A percentile compares a stretch with the other conserved stretches of the same genome.
These are phyloP conservation scores for Globisporangium splendens DNA, from an alignment of 352 stramenopile species.

Conservation along the genomic window DNA sequence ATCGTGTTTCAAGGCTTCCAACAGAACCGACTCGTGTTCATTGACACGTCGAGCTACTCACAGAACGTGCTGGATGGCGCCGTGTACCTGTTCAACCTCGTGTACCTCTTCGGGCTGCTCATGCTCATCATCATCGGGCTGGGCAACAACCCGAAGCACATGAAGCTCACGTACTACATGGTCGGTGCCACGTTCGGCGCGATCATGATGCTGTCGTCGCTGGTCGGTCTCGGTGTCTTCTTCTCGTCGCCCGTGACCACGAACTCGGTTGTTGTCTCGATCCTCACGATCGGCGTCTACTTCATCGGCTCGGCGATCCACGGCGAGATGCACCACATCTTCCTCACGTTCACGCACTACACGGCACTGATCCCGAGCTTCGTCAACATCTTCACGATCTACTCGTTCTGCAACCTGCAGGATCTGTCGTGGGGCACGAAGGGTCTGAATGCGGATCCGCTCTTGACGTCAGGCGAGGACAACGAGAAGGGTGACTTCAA, in stretches of 20 bases:
- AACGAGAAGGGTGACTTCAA: constrained; percentile 81
- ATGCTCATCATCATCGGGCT: constrained; percentile 86
- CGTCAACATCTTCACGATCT: constrained; percentile 89
- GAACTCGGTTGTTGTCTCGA: constrained; percentile 53
- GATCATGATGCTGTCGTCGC: constrained; percentile 78
- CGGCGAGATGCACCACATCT: constrained; percentile 79
- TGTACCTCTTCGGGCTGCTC: constrained; percentile 73
- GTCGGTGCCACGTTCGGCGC: constrained; percentile 63
- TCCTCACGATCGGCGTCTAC: constrained; percentile 76
- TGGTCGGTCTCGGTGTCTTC: constrained; percentile 72
- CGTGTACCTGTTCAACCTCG: constrained; percentile 79
- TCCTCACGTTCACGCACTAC: constrained; percentile 87
- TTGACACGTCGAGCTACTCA: constrained; percentile 72
- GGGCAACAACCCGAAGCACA: constrained; percentile 86
- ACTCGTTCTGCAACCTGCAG: constrained; percentile 89
- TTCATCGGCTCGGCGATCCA: constrained; percentile 80
- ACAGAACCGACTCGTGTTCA: constrained; percentile 75
- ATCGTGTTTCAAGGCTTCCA: constrained; percentile 89
- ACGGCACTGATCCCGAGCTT: constrained; percentile 84
- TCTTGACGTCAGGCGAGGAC: constrained; percentile 40
- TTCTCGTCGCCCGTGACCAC: constrained; percentile 54
- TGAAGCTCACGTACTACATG: constrained; percentile 85
- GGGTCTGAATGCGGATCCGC: constrained; percentile 55
- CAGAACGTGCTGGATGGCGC: constrained; percentile 49
- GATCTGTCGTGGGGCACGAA: constrained; percentile 88